These are phyloP conservation scores for Orbilia oligospora DNA, from an alignment of 2,329 filamentous ascomycete species.

Conservation along the genomic window DNA sequence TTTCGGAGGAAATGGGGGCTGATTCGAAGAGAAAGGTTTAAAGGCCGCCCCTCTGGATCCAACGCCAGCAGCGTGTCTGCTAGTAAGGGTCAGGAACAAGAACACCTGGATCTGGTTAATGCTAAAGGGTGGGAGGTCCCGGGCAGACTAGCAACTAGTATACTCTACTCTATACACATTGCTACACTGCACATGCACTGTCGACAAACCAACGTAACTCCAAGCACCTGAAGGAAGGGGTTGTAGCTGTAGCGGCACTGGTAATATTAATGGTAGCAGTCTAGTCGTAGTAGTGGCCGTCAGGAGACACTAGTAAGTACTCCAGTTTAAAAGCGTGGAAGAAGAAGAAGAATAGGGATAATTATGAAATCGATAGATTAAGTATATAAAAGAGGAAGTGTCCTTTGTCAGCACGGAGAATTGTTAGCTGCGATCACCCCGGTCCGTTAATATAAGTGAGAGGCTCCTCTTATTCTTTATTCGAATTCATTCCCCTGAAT, in stretches of 20 bases:
- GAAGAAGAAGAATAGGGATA: not conserved
- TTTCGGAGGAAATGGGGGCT: not conserved
- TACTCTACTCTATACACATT: not conserved
- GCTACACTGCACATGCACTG: no score
- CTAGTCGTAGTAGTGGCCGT: no score
- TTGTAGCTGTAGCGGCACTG: no score
- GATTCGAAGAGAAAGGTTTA: not conserved
- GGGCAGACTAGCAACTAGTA: not conserved
- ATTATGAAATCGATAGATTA: not conserved
- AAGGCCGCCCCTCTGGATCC: no score
- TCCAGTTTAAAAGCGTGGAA: not conserved
- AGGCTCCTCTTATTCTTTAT: constrained; percentile 6
- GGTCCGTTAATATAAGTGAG: constrained; percentile 31
- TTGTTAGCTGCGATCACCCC: constrained; percentile 14
- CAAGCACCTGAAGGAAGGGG: no score
- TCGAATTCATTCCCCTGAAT: constrained; percentile 26
- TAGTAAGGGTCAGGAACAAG: not conserved
- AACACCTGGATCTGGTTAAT: not conserved
- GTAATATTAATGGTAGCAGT: no score
- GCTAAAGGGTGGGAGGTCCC: not conserved
- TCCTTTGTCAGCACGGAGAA: constrained; percentile 34
- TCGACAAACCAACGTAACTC: no score
- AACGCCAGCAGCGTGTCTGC: no score
- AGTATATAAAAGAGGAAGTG: constrained; percentile 10
- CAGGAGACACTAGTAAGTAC: not conserved